Base-by-base conservation (phyloP, 2,329 filamentous ascomycete genomes). In the Apiospora malaysiana region DNA sequence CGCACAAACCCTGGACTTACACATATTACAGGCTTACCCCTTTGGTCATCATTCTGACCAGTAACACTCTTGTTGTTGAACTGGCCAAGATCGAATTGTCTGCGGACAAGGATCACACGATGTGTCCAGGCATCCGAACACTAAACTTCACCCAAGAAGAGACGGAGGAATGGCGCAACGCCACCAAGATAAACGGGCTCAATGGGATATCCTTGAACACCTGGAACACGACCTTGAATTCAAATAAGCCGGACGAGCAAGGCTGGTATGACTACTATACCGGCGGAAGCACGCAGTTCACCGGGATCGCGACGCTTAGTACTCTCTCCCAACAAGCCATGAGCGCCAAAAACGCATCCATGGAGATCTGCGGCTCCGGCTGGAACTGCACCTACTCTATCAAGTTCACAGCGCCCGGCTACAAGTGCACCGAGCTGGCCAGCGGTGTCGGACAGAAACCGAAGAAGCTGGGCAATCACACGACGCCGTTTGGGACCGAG, bases 361-460 rank as follows among this genome's bases (percentile, higher is more conserved):
- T 78, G 27, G 76, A 80, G 40, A 80, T 82, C 0, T 82, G 82
- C 68, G 79, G 80, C 21, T 66, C 72, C 0, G 80, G 81, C 7
- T 83, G 79, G 78, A 83, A 84, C 67, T 84, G 82, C 72, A 80
- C 79, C 5, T 84, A 81, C 72, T 75, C 71, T 1, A 74, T 83
- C 66, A 75, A 78, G 2, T 84, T 83, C 66, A 75, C 74, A 14
- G 83, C 75, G 0, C 82, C 83, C 0, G 82, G 81, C 1, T 84
- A 84, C 75, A 80, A 82, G 70, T 84, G 83, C 73, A 72, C 74
- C 1, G 77, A 81, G 66, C 37, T 80, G 5, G 79, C 79, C 6
- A 78, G 75, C 42, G 79, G 79, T 8, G 73, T 76, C 1, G 76
- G 74, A 10, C 77, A 79, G 0, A 72, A 75, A 37, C 71, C 78